phyloP scores from a whole-genome alignment of 2,329 filamentous ascomycete species.

The Venturia nashicola region DNA sequence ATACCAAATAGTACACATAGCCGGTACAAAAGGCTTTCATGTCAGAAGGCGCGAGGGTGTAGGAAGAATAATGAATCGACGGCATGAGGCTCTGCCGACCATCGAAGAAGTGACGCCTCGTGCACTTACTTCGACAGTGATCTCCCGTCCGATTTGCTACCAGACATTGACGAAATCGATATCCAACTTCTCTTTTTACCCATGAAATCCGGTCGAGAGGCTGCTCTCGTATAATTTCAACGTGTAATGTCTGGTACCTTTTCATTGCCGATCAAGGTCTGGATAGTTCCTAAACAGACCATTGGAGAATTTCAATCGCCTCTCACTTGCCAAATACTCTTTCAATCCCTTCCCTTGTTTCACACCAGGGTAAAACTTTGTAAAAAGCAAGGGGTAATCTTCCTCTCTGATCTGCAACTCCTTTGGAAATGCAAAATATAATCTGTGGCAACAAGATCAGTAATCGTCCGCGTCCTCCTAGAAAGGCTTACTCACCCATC shows the following conservation, averaged over 20 bases:
- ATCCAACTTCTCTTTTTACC: too few relatives aligned
- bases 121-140: too few relatives aligned
- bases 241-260: not conserved
- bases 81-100: too few relatives aligned
- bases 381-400: conserved; percentile 50
- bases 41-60: too few relatives aligned
- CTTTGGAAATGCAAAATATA: conserved; percentile 58
- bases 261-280: conserved; percentile 50
- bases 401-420: conserved; percentile 44
- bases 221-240: not conserved
- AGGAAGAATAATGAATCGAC: too few relatives aligned
- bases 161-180: too few relatives aligned
- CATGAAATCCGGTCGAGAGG: not conserved
- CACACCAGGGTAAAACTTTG: conserved; percentile 47
- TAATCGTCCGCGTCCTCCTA: not conserved
- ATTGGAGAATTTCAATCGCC: conserved; percentile 46
- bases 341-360: conserved; percentile 52
- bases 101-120: too few relatives aligned
- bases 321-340: conserved; percentile 54
- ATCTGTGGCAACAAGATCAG: conserved; percentile 40
- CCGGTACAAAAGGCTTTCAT: too few relatives aligned
- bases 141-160: too few relatives aligned
- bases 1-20: too few relatives aligned
- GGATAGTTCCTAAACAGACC: conserved; percentile 64
- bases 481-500: conserved; percentile 22